A percentile compares a stretch with the other conserved stretches of the same genome.
Conservation (phyloP, 345 rosid genomes). For the thale cress (Arabidopsis thaliana) region DNA sequence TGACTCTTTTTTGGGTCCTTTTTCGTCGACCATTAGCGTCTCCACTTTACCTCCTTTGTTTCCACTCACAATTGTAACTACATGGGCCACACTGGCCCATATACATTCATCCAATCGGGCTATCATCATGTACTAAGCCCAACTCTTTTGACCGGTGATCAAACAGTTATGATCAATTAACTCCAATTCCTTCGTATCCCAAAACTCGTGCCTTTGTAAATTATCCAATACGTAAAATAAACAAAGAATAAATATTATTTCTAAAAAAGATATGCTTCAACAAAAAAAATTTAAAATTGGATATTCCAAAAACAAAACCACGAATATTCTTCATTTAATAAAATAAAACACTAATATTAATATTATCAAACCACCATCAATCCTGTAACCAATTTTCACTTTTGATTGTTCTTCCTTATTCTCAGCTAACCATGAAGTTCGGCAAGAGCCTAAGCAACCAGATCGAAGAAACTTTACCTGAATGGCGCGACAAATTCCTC, state of each 20-base stretch:
- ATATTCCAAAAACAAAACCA: slow-evolving; percentile 60
- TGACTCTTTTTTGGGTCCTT: too few relatives aligned
- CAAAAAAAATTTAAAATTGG: slow-evolving; percentile 35
- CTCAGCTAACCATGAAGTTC: slow-evolving; percentile 65
- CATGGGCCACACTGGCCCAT: too few relatives aligned
- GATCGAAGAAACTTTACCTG: slow-evolving; percentile 93
- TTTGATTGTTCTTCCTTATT: neutral
- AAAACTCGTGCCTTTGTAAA: too few relatives aligned
- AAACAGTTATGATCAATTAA: too few relatives aligned
- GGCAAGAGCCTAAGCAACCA: slow-evolving; percentile 95
- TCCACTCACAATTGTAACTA: too few relatives aligned
- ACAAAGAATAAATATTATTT: neutral
- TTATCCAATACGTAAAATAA: neutral
- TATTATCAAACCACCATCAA: neutral
- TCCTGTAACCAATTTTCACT: slow-evolving; percentile 6
- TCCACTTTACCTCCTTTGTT: too few relatives aligned
- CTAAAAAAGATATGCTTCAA: slow-evolving; percentile 48
- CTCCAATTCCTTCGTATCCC: too few relatives aligned
- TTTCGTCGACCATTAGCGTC: too few relatives aligned
- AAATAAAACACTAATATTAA: slow-evolving; percentile 40
- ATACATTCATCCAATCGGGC: too few relatives aligned
- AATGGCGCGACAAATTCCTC: slow-evolving; percentile 94
- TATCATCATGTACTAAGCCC: too few relatives aligned
- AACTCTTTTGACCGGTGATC: too few relatives aligned
- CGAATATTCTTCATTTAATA: slow-evolving; percentile 72